Conservation (phyloP, 345 rosid genomes). For the Geranium rotundifolium region DNA sequence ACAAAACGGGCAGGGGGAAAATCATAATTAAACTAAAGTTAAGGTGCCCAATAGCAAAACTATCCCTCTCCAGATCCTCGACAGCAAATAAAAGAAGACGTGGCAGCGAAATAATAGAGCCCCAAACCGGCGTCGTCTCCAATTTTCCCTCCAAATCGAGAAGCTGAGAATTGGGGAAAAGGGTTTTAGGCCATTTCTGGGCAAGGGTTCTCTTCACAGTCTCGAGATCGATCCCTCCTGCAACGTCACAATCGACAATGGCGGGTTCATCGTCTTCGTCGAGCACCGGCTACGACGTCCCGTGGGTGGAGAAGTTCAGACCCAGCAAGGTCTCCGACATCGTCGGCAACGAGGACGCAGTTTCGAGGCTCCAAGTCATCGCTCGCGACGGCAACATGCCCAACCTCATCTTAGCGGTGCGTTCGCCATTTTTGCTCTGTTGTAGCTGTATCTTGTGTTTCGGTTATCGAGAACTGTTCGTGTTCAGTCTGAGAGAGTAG, state of each 20-base stretch:
- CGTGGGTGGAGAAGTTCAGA: conserved; percentile 97
- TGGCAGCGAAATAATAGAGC: not conserved
- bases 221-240: not conserved
- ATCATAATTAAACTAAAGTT: too few species aligned
- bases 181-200: not conserved
- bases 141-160: conserved; percentile 11
- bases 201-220: not conserved
- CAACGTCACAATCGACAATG: conserved; percentile 15
- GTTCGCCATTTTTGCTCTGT: not conserved
- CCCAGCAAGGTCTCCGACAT: conserved; percentile 68
- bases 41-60: too few species aligned
- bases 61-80: too few species aligned
- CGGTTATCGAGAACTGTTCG: too few species aligned
- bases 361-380: conserved; percentile 83
- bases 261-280: conserved; percentile 43
- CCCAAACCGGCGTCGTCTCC: not conserved
- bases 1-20: too few species aligned
- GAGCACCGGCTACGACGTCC: conserved; percentile 48
- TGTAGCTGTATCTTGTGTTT: too few species aligned
- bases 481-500: too few species aligned
- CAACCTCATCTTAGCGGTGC: conserved; percentile 70
- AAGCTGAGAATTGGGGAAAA: not conserved
- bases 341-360: conserved; percentile 87
- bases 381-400: conserved; percentile 98
- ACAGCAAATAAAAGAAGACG: not conserved